Evolutionary conservation across 1,284 basidiomycete genomes (phyloP), one percentile per base, ranked within the genome.

Genomic region (Cryptococcus maquisensis): DNA sequence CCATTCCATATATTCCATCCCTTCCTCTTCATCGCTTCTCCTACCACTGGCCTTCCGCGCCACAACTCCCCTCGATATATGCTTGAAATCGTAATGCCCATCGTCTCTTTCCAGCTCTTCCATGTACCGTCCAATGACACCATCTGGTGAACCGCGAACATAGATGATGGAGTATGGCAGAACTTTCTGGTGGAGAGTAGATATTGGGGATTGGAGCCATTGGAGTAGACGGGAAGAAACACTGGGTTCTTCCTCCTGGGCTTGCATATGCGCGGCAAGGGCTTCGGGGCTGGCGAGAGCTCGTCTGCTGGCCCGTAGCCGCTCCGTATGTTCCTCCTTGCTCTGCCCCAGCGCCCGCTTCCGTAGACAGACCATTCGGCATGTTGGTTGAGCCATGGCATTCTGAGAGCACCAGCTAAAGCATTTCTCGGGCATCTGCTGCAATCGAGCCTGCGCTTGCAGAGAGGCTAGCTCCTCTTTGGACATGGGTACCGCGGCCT

Each of bases 31-130:
- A 20, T 52, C 53, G 35, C 54, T 47, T 39, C 56, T 54, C 54
- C 58, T 55, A 52, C 57, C 46, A 28, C 43, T 47, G 1, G 28
- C 20, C 21, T 32, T 40, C 26, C 28, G 44, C 18, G 36, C 39
- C 18, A 54, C 55, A 21, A 60, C 62, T 8, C 62, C 63, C 24
- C 68, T 50, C n/a, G 57, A 61, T 4, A 71, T 23, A 9, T 51
- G 37, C 3, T 69, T 69, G 42, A 74, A 74, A 59, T 73, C 71
- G 49, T 65, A 55, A 35, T 65, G 52, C 13, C 71, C 71, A 55
- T 74, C 72, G 56, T 71, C 69, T 45, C 52, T 60, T 44, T 72
- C 71, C 54, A 74, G 52, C 47, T 74, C 72, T 53, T 74, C 72
- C 69, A 72, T 70, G 57, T 74, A 74, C 21, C 72, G 48, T 5